These are phyloP conservation scores for Oryza coarctata DNA, from an alignment of 176 grass and related monocot species.

Conservation along the genomic window DNA sequence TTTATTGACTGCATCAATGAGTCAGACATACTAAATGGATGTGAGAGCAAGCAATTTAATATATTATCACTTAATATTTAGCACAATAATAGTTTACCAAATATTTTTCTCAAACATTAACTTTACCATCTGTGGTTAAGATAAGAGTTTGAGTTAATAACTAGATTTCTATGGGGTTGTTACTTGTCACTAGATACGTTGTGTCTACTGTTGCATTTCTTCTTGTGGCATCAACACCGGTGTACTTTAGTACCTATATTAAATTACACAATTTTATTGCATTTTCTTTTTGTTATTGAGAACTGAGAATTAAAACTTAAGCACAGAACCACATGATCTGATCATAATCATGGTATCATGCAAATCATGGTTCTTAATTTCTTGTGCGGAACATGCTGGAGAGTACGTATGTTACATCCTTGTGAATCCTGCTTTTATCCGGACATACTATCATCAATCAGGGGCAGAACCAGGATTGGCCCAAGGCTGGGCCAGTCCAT, in stretches of 20 bases:
- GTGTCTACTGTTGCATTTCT: not conserved
- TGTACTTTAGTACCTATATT: not conserved
- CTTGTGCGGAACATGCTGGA: not conserved
- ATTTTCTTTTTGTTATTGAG: not conserved
- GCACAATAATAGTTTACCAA: not conserved
- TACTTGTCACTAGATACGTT: not conserved
- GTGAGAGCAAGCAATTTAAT: conserved; percentile 2
- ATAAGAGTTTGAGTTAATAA: not conserved
- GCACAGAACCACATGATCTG: not conserved
- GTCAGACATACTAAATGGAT: conserved; percentile 15
- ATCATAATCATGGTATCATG: not conserved
- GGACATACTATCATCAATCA: not conserved
- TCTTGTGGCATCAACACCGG: not conserved
- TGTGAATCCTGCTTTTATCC: not conserved
- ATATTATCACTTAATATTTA: not conserved
- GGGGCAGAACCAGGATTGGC: no score
- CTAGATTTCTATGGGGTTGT: not conserved
- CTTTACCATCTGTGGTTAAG: not conserved
- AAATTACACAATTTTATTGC: not conserved
- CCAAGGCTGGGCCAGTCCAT: no score
- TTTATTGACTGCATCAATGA: conserved; percentile 4
- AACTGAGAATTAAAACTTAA: not conserved
- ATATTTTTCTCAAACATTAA: conserved; percentile 6
- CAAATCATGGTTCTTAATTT: not conserved
- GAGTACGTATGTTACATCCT: not conserved